A percentile compares a stretch with the other conserved stretches of the same genome.
These are phyloP conservation scores for Aspergillus sclerotioniger DNA, from an alignment of 495 filamentous ascomycete genomes.

Conservation along the genomic window DNA sequence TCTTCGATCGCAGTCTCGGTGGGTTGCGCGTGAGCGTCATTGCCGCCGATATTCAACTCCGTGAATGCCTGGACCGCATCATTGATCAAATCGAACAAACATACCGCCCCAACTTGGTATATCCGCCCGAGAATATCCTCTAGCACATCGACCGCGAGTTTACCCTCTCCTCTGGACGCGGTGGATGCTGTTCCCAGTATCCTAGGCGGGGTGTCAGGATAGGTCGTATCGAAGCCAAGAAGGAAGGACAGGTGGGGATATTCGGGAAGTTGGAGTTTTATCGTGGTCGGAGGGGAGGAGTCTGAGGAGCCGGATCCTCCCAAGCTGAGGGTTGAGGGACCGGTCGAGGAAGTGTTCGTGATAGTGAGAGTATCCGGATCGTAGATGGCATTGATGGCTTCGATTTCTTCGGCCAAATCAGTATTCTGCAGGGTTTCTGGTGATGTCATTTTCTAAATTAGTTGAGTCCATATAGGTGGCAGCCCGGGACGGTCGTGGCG, in stretches of 20 bases:
- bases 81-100: conserved; percentile 83
- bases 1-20: background rate
- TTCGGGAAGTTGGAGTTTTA: conserved; percentile 33
- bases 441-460: conserved; percentile 14
- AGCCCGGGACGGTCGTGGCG: background rate
- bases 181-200: conserved; percentile 63
- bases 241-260: conserved; percentile 53
- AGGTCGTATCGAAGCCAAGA: conserved; percentile 65
- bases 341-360: conserved; percentile 28
- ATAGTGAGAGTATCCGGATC: conserved; percentile 60
- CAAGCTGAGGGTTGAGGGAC: conserved; percentile 46
- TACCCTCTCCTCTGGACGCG: conserved; percentile 60
- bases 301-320: conserved; percentile 19
- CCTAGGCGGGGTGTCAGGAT: conserved; percentile 67
- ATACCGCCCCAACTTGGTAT: conserved; percentile 73
- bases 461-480: background rate
- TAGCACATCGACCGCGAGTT: conserved; percentile 62
- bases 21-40: conserved; percentile 5
- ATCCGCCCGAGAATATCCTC: conserved; percentile 61
- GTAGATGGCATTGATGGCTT: conserved; percentile 93
- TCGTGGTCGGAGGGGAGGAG: conserved; percentile 2
- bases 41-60: conserved; percentile 45
- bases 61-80: conserved; percentile 44
- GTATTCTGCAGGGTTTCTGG: conserved; percentile 38
- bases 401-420: conserved; percentile 79